Base-by-base conservation (phyloP, 2,329 filamentous ascomycete genomes). In the Onygenales sp. region DNA sequence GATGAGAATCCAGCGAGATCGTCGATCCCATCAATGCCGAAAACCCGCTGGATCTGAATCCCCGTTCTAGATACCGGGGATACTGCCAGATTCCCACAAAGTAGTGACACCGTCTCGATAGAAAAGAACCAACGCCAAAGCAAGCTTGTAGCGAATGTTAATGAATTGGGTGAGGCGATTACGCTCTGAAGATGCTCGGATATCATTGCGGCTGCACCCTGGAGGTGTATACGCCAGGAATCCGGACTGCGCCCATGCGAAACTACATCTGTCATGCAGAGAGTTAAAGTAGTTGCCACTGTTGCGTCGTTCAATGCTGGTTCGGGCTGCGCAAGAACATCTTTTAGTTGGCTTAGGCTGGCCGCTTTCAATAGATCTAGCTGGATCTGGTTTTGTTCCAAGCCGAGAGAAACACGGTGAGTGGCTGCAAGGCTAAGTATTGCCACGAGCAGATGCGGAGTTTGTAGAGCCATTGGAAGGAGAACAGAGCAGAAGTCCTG, bases 341-440 rank as follows among this genome's bases (percentile, higher is more conserved):
- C 36, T 34, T 54, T 54, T 40, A 59, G 21, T 36, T 57, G 52
- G 10, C 42, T 53, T 11, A 59, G 21, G 27, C 56, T 58, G 6
- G 53, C 39, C 13, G 50, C 7, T 31, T 51, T 54, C 4, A 59
- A 42, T 21, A 37, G 49, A 32, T 54, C 53, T 33, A 59, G 46
- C 39, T 59, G 48, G 9, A 52, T 33, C 14, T 36, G 17, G 49
- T 43, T 55, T 48, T 81, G 44, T 70, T 70, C 54, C 78, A 77
- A 21, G 67, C 70, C 32, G 2, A 59, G 52, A 33, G 57, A 57
- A 21, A 54, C 49, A n/a, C 60, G 57, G 47, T 62, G 59, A 2
- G 58, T 58, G 31, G 59, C 58, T 21, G 60, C 59, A 6, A 62
- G 54, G 34, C 50, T 57, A 11, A 62, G 51, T 5, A 61, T 40